These are phyloP conservation scores for Tricholoma hemisulphureum DNA, from an alignment of 768 basidiomycete species.

Conservation along the genomic window DNA sequence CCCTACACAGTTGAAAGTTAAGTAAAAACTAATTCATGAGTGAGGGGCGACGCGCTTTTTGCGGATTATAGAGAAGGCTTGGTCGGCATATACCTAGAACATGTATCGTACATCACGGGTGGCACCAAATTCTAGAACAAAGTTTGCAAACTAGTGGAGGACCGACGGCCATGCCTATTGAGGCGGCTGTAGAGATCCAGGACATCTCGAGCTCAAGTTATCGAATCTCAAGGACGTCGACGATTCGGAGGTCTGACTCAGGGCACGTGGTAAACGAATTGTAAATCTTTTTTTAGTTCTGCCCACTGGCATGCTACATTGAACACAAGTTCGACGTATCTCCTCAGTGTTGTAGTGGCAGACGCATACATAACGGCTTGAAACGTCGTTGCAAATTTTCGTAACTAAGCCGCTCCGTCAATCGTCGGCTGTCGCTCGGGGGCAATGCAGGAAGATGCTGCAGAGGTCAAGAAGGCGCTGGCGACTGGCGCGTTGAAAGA, in stretches of 20 bases:
- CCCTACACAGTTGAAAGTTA: constrained; percentile 41
- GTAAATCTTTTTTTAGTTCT: no score
- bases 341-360: no score
- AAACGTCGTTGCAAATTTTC: no score
- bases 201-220: constrained; percentile 28
- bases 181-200: constrained; percentile 71
- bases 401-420: no score
- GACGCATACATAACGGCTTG: no score
- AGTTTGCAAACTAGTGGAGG: constrained; percentile 56
- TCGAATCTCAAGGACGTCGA: no score
- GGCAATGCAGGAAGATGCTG: constrained; percentile 25
- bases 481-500: constrained; percentile 35
- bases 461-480: constrained; percentile 34
- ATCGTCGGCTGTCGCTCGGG: not conserved
- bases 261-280: not conserved
- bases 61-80: constrained; percentile 74
- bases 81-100: constrained; percentile 75
- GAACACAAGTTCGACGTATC: not conserved
- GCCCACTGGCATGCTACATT: not conserved
- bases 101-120: not conserved
- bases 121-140: not conserved
- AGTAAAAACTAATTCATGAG: constrained; percentile 3
- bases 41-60: constrained; percentile 53
- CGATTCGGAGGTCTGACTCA: not conserved
- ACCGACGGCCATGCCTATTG: constrained; percentile 81